Conservation (phyloP, 2,329 filamentous ascomycete species). For the Gnomoniopsis smithogilvyi region DNA sequence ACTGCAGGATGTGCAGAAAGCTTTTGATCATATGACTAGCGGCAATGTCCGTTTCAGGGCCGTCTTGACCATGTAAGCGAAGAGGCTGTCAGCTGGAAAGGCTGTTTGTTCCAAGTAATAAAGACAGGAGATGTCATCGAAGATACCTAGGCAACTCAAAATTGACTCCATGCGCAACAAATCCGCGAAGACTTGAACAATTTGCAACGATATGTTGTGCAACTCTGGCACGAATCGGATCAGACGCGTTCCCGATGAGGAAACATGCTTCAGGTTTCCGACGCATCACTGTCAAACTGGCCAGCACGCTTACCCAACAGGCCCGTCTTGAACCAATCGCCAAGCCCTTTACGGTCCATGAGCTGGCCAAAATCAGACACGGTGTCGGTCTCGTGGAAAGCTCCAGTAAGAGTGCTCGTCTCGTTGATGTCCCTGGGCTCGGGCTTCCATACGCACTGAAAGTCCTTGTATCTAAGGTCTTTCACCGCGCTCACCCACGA, state of each 20-base stretch:
- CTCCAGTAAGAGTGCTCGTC: constrained; percentile 13
- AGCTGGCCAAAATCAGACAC: constrained; percentile 61
- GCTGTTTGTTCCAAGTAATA: too few species aligned
- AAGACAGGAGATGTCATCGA: not conserved
- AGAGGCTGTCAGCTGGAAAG: too few species aligned
- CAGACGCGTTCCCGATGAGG: too few species aligned
- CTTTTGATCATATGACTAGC: constrained; percentile 26
- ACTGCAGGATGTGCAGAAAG: constrained; percentile 40
- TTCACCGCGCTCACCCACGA: constrained; percentile 65
- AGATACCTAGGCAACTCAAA: too few species aligned
- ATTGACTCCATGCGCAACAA: too few species aligned
- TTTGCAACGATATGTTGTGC: too few species aligned
- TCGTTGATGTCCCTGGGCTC: constrained; percentile 24
- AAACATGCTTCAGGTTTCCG: too few species aligned
- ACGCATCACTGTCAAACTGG: constrained; percentile 15
- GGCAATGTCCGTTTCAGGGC: constrained; percentile 15
- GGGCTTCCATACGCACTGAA: constrained; percentile 58
- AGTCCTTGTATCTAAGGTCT: constrained; percentile 69
- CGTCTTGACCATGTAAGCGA: constrained; percentile 13
- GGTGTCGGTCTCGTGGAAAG: constrained; percentile 56
- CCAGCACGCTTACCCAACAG: constrained; percentile 17
- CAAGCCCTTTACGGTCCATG: constrained; percentile 59
- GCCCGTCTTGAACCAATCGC: constrained; percentile 48
- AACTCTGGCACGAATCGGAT: too few species aligned
- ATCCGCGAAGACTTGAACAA: too few species aligned